Base-by-base conservation (phyloP, 2,329 filamentous ascomycete species). In the Metarhizium album region DNA sequence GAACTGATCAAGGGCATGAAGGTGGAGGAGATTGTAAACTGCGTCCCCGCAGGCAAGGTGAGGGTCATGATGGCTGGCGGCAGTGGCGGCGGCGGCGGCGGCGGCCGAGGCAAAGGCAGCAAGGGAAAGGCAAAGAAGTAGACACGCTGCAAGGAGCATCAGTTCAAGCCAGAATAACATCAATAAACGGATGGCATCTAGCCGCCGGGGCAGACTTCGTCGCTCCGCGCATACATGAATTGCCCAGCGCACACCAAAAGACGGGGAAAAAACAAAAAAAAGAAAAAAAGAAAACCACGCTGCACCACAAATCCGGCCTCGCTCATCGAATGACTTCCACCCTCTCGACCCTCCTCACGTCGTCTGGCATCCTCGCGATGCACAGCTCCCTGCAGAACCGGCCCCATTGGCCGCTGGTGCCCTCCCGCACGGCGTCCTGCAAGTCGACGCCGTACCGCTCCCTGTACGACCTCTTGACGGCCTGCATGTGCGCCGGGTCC, bases 1-100 rank as follows among this genome's bases (percentile, higher is more conserved):
- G 90, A 95, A 65, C 70, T 95, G 35, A 77, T 97, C 54, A 86
- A 85, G 68, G 80, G 74, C 0, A 82, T 90, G 72, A 93, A 90
- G 68, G 81, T 88, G 22, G 83, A 87, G 53, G 90, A 95, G 69
- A 78, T 89, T 16, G 79, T 90, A 50, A 90, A 91, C 58, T 79
- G 81, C 4, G 78, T 96, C 56, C 87, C 89, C 0, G 88, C 94
- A 0, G 78, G 83, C 31, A 91, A 87, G 65, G 79, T 93, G 37
- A 80, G 86, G 59, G 80, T 95, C 38, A 86, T 95, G 80, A 80
- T 86, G 73, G 73, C 77, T 14, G 82, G 82, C 1, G 67, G 68
- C 35, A 62, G 64, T 31, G 70, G 70, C 24, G 67, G 65, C 16
- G 69, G 72, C 2, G 66, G 70, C 18, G 65, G 73, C 29, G 66